A percentile compares a stretch with the other conserved stretches of the same genome.
Evolutionary conservation across 176 grass and related monocot species (phyloP).

Genomic region (Phyllostachys edulis): DNA sequence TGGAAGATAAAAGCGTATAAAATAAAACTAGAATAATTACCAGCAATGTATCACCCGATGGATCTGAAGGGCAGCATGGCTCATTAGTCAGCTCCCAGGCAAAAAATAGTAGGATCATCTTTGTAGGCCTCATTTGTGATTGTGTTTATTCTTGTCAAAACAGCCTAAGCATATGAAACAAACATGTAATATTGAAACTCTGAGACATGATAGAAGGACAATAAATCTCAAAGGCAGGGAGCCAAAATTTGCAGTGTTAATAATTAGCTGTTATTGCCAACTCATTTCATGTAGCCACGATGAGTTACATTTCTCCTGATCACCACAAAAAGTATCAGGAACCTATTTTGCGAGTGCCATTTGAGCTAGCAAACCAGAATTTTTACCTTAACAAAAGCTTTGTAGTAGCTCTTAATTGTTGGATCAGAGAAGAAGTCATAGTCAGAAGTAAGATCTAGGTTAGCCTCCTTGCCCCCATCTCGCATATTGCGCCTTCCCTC

Average conservation of each 20-base stretch:
- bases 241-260: neutral
- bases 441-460: slow-evolving; percentile 54
- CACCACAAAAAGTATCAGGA: neutral
- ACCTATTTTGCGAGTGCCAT: neutral
- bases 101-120: slow-evolving; percentile 83
- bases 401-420: slow-evolving; percentile 77
- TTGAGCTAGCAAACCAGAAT: neutral
- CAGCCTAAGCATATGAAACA: slow-evolving; percentile 41
- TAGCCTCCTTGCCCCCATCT: slow-evolving; percentile 57
- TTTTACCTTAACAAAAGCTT: slow-evolving; percentile 75
- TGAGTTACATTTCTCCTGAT: neutral
- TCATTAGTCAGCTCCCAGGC: slow-evolving; percentile 93
- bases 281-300: neutral
- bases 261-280: neutral
- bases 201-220: neutral
- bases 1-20: neutral
- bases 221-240: neutral
- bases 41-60: slow-evolving; percentile 71
- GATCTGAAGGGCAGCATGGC: slow-evolving; percentile 69
- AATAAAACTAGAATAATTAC: slow-evolving; percentile 25
- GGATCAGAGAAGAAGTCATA: slow-evolving; percentile 68
- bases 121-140: slow-evolving; percentile 72
- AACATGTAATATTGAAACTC: neutral
- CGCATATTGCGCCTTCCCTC: slow-evolving; percentile 59
- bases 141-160: slow-evolving; percentile 68